Conservation (phyloP, 1,284 basidiomycete species). For the Boletus holoroseus region DNA sequence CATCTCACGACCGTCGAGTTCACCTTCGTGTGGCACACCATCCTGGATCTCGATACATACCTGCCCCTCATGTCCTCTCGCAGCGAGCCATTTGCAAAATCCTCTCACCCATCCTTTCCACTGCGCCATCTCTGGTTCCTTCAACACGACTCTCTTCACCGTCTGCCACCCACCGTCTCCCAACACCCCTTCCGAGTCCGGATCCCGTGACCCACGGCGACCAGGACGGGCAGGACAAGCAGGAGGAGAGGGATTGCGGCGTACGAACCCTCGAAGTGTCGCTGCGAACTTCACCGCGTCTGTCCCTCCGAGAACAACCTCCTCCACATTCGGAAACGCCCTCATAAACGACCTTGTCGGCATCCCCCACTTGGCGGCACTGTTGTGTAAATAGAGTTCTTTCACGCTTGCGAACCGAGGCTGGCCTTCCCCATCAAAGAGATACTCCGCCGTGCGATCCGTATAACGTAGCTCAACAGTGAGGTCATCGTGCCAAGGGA, state of each 20-base stretch:
- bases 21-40: not conserved
- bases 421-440: conserved; percentile 12
- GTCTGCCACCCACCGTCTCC: conserved; percentile 14
- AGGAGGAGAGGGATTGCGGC: not conserved
- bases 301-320: conserved; percentile 16
- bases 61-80: conserved; percentile 8
- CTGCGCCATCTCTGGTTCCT: conserved; percentile 12
- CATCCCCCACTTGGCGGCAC: conserved; percentile 9
- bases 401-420: conserved; percentile 17
- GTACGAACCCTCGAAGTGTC: conserved; percentile 14
- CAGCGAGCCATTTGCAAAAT: conserved; percentile 20
- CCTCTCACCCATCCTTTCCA: conserved; percentile 21
- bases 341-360: conserved; percentile 18
- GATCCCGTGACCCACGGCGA: not conserved
- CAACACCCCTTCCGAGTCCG: not conserved
- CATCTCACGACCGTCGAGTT: not conserved
- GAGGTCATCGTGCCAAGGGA: conserved; percentile 25
- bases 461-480: conserved; percentile 1
- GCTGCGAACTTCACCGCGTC: conserved; percentile 16
- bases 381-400: conserved; percentile 19
- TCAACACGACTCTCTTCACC: conserved; percentile 15
- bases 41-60: conserved; percentile 15
- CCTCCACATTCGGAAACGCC: conserved; percentile 20
- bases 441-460: conserved; percentile 11
- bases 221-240: no score